Evolutionary conservation across 2,329 filamentous ascomycete species (phyloP).

Genomic region (Penicillium sp.): DNA sequence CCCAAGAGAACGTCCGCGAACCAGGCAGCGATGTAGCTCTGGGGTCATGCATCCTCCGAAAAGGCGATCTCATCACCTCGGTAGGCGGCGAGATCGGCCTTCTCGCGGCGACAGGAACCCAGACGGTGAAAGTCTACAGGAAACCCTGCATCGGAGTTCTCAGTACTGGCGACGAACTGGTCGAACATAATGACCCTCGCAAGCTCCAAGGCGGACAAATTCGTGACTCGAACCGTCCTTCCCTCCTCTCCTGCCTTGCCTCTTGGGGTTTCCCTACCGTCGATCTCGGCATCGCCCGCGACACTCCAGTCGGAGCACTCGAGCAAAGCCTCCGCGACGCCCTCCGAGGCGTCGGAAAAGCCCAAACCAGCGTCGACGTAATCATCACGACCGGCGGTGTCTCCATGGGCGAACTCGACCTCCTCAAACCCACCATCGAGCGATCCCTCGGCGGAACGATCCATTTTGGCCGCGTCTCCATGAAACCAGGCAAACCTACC

Average conservation of each 20-base stretch:
- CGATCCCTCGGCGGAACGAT: slow-evolving; percentile 80
- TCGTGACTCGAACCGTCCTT: slow-evolving; percentile 83
- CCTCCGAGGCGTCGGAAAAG: slow-evolving; percentile 48
- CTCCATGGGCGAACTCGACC: slow-evolving; percentile 94
- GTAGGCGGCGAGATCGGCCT: slow-evolving; percentile 86
- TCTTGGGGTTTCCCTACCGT: slow-evolving; percentile 69
- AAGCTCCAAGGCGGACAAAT: slow-evolving; percentile 70
- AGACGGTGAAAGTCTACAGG: slow-evolving; percentile 61
- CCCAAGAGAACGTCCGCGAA: slow-evolving; percentile 82
- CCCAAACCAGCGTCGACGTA: slow-evolving; percentile 54
- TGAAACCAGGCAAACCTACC: slow-evolving; percentile 97
- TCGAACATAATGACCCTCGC: slow-evolving; percentile 57
- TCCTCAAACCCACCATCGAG: slow-evolving; percentile 93
- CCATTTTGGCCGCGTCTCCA: slow-evolving; percentile 88
- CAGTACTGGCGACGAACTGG: slow-evolving; percentile 90
- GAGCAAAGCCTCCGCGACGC: slow-evolving; percentile 69
- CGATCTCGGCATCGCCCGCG: slow-evolving; percentile 70
- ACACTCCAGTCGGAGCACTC: slow-evolving; percentile 54
- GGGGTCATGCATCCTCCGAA: slow-evolving; percentile 53
- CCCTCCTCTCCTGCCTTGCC: slow-evolving; percentile 66
- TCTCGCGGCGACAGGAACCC: slow-evolving; percentile 71
- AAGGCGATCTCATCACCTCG: slow-evolving; percentile 79
- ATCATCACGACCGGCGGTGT: slow-evolving; percentile 90
- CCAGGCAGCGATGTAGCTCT: slow-evolving; percentile 75
- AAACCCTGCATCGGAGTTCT: slow-evolving; percentile 75